These are phyloP conservation scores for Phytopythium kandeliae DNA, from an alignment of 352 stramenopile species.

Conservation along the genomic window DNA sequence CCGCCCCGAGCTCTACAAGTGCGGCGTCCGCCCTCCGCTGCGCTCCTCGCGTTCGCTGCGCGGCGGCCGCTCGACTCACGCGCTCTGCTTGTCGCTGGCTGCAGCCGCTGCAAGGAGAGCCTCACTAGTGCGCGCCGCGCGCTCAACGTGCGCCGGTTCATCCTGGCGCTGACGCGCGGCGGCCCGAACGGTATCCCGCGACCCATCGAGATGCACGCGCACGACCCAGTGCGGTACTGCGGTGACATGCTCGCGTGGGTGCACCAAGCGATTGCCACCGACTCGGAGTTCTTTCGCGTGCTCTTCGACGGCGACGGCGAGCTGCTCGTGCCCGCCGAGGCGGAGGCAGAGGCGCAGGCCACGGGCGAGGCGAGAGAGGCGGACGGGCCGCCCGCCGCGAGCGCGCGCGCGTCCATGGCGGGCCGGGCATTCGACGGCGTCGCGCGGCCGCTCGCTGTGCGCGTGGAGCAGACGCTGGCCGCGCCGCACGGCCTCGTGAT, in stretches of 20 bases:
- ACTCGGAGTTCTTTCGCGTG: slow-evolving; percentile 76
- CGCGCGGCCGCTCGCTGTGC: slow-evolving; percentile 49
- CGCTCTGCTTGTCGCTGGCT: not conserved
- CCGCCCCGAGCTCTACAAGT: slow-evolving; percentile 76
- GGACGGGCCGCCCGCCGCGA: not conserved
- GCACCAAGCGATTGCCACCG: slow-evolving; percentile 76
- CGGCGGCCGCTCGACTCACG: too few relatives aligned
- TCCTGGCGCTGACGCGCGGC: slow-evolving; percentile 67
- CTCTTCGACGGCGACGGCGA: slow-evolving; percentile 64
- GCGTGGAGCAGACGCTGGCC: slow-evolving; percentile 57
- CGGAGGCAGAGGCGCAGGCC: too few relatives aligned
- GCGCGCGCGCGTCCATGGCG: slow-evolving; percentile 42
- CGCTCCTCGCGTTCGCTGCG: too few relatives aligned
- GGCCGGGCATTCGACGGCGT: slow-evolving; percentile 55
- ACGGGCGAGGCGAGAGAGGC: not conserved
- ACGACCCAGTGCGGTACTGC: slow-evolving; percentile 84
- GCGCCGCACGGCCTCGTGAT: slow-evolving; percentile 48
- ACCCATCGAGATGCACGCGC: slow-evolving; percentile 85
- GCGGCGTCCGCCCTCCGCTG: slow-evolving; percentile 10
- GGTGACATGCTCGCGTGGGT: slow-evolving; percentile 88
- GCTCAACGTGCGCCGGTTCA: slow-evolving; percentile 68
- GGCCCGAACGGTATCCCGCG: slow-evolving; percentile 66
- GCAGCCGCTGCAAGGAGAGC: slow-evolving; percentile 79
- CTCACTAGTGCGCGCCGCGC: slow-evolving; percentile 45
- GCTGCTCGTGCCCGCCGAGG: slow-evolving; percentile 3